Base-by-base conservation (phyloP, 495 filamentous ascomycete genomes). In the Podospora pseudopauciseta region DNA sequence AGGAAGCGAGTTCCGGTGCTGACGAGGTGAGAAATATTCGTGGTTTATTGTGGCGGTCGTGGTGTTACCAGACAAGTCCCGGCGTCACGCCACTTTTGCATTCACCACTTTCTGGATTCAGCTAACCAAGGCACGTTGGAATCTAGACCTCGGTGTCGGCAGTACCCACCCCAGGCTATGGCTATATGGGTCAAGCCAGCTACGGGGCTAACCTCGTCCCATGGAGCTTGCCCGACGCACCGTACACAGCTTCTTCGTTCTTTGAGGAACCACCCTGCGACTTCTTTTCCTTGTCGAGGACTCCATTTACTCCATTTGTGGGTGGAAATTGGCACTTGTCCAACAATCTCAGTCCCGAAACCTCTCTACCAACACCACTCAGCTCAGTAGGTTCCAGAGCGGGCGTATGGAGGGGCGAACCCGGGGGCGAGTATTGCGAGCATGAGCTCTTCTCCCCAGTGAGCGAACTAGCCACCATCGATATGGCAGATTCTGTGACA, bases 171-270 rank as follows among this genome's bases (percentile, higher is more conserved):
- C 15, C 28, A 13, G 7, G 39, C 34, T 68, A 64, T 57, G 67
- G 65, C 4, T 60, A 23, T 55, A 20, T 55, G 5, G 62, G 49
- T 26, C 30, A 49, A 44, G 9, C 9, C 19, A 49, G 53, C 6
- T 4, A 59, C 6, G 67, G 54, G 23, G 19, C 56, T 27, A 55
- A 65, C 53, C 16, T 30, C 18, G 61, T 68, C 7, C 28, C 67
- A 19, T 68, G 67, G 67, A 65, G 67, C 53, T 60, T 54, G 16
- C 53, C 66, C 18, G 60, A 64, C 26, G 23, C 58, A 5, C 13
- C 60, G 60, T 68, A 59, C 32, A 27, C 66, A 4, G 4, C 49
- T 19, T 68, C 66, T 18, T n/a, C 66, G 16, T 68, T 59, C 49
- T 11, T 68, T 26, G 66, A 64, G 56, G 61, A 64, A 27, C n/a